phyloP scores from a whole-genome alignment of 2,329 filamentous ascomycete species.

The Aspergillus sp. region DNA sequence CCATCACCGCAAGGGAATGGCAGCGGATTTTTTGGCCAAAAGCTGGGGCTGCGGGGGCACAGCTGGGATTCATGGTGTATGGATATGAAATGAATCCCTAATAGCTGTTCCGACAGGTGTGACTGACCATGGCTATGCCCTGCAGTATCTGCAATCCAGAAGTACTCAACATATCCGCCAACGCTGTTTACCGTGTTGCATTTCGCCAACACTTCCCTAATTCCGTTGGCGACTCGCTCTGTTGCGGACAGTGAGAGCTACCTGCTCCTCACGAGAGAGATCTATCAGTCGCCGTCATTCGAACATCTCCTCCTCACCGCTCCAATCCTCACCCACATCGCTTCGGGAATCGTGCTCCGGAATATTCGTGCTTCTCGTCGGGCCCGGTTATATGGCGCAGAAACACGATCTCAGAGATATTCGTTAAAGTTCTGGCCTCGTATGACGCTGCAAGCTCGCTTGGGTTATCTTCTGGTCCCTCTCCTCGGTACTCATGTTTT shows the following conservation, averaged over 20 bases:
- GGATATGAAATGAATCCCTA: slow-evolving; percentile 19
- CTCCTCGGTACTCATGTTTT: slow-evolving; percentile 65
- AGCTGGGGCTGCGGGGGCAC: slow-evolving; percentile 58
- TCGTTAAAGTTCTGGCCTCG: slow-evolving; percentile 57
- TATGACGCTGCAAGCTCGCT: slow-evolving; percentile 61
- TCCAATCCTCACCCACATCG: slow-evolving; percentile 68
- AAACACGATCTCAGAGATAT: slow-evolving; percentile 47
- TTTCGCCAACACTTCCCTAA: slow-evolving; percentile 71
- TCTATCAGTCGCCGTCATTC: slow-evolving; percentile 77
- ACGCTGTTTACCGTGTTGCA: slow-evolving; percentile 70
- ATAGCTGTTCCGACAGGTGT: not conserved
- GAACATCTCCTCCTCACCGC: slow-evolving; percentile 74
- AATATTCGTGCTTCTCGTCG: slow-evolving; percentile 67
- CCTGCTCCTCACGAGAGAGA: slow-evolving; percentile 81
- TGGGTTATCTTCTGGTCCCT: slow-evolving; percentile 64
- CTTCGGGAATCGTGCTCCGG: slow-evolving; percentile 69
- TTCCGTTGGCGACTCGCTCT: slow-evolving; percentile 67
- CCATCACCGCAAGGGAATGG: slow-evolving; percentile 3
- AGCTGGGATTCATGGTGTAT: slow-evolving; percentile 69
- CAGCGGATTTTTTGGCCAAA: slow-evolving; percentile 15
- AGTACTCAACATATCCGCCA: slow-evolving; percentile 83
- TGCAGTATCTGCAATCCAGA: slow-evolving; percentile 68
- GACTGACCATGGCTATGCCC: not conserved
- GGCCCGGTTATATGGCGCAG: slow-evolving; percentile 66
- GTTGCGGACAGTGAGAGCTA: slow-evolving; percentile 72